Evolutionary conservation across 2,329 filamentous ascomycete genomes (phyloP).

Genomic region (Xylariaceae sp.): DNA sequence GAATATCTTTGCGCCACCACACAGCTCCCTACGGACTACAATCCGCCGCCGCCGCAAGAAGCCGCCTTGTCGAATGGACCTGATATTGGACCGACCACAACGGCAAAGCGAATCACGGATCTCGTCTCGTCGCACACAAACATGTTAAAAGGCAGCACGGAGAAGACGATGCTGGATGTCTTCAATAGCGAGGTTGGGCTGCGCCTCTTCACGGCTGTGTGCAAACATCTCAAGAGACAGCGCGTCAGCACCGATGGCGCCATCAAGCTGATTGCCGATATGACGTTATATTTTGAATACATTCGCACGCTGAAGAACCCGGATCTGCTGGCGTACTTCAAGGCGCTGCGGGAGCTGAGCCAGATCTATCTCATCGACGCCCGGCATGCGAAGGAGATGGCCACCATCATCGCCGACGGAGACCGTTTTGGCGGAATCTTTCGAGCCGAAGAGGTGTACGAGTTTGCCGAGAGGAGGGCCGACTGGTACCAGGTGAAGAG

Average conservation of each 20-base stretch:
- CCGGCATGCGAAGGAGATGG: constrained; percentile 85
- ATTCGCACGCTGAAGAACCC: constrained; percentile 74
- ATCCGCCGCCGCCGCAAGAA: constrained; percentile 47
- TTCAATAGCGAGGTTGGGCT: constrained; percentile 97
- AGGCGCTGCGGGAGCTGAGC: constrained; percentile 80
- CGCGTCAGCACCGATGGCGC: constrained; percentile 84
- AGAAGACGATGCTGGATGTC: constrained; percentile 96
- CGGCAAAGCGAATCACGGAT: constrained; percentile 73
- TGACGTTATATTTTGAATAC: constrained; percentile 88
- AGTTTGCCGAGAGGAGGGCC: constrained; percentile 87
- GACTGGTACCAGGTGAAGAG: constrained; percentile 91
- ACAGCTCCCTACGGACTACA: constrained; percentile 83
- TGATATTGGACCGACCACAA: constrained; percentile 60
- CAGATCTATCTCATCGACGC: constrained; percentile 93
- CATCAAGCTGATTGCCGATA: constrained; percentile 89
- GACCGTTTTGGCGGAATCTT: constrained; percentile 90
- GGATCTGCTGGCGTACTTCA: constrained; percentile 83
- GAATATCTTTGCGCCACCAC: constrained; percentile 90
- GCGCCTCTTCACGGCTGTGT: constrained; percentile 81
- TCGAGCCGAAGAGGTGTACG: constrained; percentile 91
- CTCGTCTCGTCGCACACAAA: constrained; percentile 82
- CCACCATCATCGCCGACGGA: constrained; percentile 85
- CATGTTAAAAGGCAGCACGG: constrained; percentile 90
- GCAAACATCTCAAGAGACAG: constrained; percentile 96
- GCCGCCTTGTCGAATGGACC: constrained; percentile 26